A percentile compares a stretch with the other conserved stretches of the same genome.
Conservation (phyloP, 148 eudicot genomes). For the Nyssa sinensis region DNA sequence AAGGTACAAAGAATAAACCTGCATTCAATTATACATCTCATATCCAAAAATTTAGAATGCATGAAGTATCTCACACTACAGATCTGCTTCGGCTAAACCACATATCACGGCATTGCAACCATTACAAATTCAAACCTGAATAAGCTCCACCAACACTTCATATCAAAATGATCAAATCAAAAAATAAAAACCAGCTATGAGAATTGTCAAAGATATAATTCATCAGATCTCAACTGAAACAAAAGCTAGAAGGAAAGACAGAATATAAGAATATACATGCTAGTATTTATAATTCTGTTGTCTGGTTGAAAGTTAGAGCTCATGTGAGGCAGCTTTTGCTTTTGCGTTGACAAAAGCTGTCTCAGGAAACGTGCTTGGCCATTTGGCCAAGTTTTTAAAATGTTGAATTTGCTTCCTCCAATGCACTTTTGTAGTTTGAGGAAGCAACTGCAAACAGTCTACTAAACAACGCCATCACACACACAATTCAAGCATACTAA, state of each 20-base stretch:
- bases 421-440: no score
- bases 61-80: neutral
- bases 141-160: neutral
- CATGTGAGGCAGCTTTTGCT: no score
- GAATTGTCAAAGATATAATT: neutral
- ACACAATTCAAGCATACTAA: neutral
- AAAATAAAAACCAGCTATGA: neutral
- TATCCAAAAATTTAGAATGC: neutral
- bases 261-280: neutral
- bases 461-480: neutral
- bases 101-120: neutral
- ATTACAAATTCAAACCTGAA: no score
- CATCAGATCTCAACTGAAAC: neutral
- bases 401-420: no score
- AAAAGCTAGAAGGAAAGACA: neutral
- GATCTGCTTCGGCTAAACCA: conserved; percentile 4
- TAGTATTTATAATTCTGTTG: neutral
- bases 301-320: no score
- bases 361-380: no score
- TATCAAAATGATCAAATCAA: neutral
- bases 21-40: neutral
- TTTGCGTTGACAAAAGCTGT: no score
- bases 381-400: no score
- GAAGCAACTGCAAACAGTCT: neutral
- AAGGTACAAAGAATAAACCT: neutral